These are phyloP conservation scores for Teunomyces kruisii DNA, from an alignment of 805 yeast species.

Conservation along the genomic window DNA sequence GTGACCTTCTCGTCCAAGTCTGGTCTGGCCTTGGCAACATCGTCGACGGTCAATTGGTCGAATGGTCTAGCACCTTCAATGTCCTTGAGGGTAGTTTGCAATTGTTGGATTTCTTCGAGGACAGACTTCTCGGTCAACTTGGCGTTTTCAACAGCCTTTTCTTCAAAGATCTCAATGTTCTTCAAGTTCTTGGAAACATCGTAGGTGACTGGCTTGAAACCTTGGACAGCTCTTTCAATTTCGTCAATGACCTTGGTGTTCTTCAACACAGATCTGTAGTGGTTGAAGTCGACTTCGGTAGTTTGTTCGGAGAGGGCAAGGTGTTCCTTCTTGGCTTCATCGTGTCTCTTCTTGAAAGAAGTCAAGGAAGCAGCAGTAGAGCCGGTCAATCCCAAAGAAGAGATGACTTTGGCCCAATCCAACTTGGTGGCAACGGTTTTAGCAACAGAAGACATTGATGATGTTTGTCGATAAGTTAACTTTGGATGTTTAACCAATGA, in stretches of 20 bases:
- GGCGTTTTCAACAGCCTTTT: slow-evolving; percentile 94
- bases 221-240: slow-evolving; percentile 71
- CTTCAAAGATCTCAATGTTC: slow-evolving; percentile 90
- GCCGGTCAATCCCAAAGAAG: slow-evolving; percentile 90
- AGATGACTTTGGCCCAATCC: slow-evolving; percentile 91
- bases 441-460: slow-evolving; percentile 39
- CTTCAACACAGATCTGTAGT: slow-evolving; percentile 78
- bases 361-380: slow-evolving; percentile 84
- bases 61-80: slow-evolving; percentile 97
- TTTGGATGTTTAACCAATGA: slow-evolving; percentile 4
- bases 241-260: slow-evolving; percentile 78
- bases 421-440: slow-evolving; percentile 78
- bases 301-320: slow-evolving; percentile 70
- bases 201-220: slow-evolving; percentile 80
- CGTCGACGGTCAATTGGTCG: slow-evolving; percentile 94
- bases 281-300: slow-evolving; percentile 73
- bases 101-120: slow-evolving; percentile 77
- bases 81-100: slow-evolving; percentile 85
- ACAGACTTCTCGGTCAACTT: slow-evolving; percentile 89
- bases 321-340: slow-evolving; percentile 88
- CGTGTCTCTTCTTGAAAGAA: slow-evolving; percentile 96
- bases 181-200: slow-evolving; percentile 88
- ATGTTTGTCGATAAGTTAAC: slow-evolving; percentile 6
- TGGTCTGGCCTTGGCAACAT: slow-evolving; percentile 92
- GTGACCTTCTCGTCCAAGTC: slow-evolving; percentile 94